Conservation (phyloP, 2,329 filamentous ascomycete species). For the Sporothrix phasma region DNA sequence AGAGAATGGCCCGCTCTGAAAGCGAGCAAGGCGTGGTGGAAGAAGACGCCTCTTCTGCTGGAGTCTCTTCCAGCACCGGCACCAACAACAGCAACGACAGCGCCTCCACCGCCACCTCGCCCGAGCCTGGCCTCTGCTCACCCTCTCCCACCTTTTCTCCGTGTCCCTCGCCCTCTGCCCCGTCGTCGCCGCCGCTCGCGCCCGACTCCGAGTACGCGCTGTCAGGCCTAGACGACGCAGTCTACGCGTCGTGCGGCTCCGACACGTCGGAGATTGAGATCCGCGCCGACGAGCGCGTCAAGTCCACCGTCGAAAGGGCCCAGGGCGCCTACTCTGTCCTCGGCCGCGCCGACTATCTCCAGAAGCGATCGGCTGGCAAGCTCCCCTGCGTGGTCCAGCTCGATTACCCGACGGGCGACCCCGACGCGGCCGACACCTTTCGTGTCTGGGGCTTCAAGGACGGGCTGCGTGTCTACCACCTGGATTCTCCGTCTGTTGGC, state of each 20-base stretch:
- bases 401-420: conserved; percentile 9
- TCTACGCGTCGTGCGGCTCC: not conserved
- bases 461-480: conserved; percentile 16
- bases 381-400: not conserved
- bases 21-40: too few species aligned
- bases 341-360: conserved; percentile 12
- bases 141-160: too few species aligned
- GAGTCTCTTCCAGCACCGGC: too few species aligned
- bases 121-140: too few species aligned
- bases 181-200: too few species aligned
- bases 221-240: not conserved
- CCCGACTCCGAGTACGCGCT: not conserved
- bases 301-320: not conserved
- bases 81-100: too few species aligned
- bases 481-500: not conserved
- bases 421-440: conserved; percentile 5
- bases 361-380: not conserved
- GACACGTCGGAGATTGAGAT: not conserved
- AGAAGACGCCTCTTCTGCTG: too few species aligned
- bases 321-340: not conserved
- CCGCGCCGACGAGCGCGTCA: not conserved
- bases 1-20: too few species aligned
- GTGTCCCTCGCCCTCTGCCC: too few species aligned
- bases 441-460: conserved; percentile 8
- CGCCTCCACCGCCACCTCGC: too few species aligned